Base-by-base conservation (phyloP, 441 rosid species). In the Dalechampia spathulata region DNA sequence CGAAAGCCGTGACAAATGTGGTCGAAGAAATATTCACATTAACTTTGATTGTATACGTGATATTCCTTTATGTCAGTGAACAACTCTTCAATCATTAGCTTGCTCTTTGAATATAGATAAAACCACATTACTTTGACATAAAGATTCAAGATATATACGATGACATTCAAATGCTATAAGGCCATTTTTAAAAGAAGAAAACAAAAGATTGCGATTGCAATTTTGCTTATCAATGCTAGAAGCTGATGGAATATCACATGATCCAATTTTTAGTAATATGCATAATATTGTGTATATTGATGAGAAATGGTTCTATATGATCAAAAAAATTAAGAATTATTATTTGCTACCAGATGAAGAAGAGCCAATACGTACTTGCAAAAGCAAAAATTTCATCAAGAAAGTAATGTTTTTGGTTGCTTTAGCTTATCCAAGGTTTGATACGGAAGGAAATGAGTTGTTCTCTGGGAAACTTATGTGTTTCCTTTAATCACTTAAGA, bases 271-370 rank as follows among this genome's bases (percentile, higher is more conserved):
- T 2, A 6, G 11, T 2, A 14, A 0, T 36, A 36, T 36, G 39
- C 7, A 28, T 28, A 28, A 28, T 28, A 7, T 28, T 4, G 7
- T 28, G 7, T 19, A 44, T 16, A 21, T 21, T 21, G n/a, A 46
- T 46, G 50, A 46, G 30, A 46, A 46, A 3, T 46, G 50, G 50
- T 21, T 46, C 16, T 48, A 48, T 4, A 14, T 48, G 52, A 48
- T n/a, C 1, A 26, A n/a, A 3, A 26, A 48, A 15, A 3, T 11
- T 48, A 19, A 48, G 2, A 48, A 25, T 25, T 48, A 48, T 4
- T 25, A 48, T 36, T 23, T 48, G 11, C 27, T 25, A 15, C 17
- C 34, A 3, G 15, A 48, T 48, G 36, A 48, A 25, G 32, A 23
- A n/a, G 32, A 47, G 9, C 32, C 32, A 8, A 23, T 47, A 4